Percentiles rank a stretch among this genome's conserved stretches.
Evolutionary conservation across 169 alveolate species (phyloP).

Genomic region (Cryptosporidium felis): DNA sequence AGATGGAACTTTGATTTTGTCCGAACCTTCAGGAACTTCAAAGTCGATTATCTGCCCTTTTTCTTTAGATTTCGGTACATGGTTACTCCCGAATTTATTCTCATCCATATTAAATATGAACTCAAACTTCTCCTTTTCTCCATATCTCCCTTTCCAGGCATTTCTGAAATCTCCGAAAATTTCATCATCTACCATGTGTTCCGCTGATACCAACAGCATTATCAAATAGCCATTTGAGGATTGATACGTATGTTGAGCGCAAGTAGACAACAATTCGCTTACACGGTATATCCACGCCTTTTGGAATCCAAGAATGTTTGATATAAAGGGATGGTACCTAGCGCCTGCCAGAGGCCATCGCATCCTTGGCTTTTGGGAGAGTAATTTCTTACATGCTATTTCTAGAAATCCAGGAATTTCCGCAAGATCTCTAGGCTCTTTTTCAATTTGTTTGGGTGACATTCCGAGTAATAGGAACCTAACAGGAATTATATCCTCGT

Average conservation of each 20-base stretch:
- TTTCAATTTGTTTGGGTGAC: conserved; percentile 58
- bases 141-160: conserved; percentile 53
- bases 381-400: conserved; percentile 33
- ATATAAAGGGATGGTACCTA: conserved; percentile 61
- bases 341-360: conserved; percentile 68
- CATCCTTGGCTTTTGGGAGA: conserved; percentile 69
- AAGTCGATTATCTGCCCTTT: conserved; percentile 3
- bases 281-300: conserved; percentile 46
- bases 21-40: conserved; percentile 29
- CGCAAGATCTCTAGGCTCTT: conserved; percentile 54
- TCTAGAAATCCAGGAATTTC: conserved; percentile 63
- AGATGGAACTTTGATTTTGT: background rate
- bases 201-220: conserved; percentile 36
- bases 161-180: conserved; percentile 46
- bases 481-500: conserved; percentile 55
- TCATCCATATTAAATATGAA: conserved; percentile 21
- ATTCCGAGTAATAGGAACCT: conserved; percentile 51
- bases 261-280: conserved; percentile 31
- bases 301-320: conserved; percentile 52
- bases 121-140: background rate
- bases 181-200: conserved; percentile 31
- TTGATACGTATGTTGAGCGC: conserved; percentile 65
- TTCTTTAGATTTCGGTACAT: background rate
- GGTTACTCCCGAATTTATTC: background rate
- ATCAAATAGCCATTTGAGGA: conserved; percentile 53